Base-by-base conservation (phyloP, 2,329 filamentous ascomycete species). In the Pyrenophora seminiperda region DNA sequence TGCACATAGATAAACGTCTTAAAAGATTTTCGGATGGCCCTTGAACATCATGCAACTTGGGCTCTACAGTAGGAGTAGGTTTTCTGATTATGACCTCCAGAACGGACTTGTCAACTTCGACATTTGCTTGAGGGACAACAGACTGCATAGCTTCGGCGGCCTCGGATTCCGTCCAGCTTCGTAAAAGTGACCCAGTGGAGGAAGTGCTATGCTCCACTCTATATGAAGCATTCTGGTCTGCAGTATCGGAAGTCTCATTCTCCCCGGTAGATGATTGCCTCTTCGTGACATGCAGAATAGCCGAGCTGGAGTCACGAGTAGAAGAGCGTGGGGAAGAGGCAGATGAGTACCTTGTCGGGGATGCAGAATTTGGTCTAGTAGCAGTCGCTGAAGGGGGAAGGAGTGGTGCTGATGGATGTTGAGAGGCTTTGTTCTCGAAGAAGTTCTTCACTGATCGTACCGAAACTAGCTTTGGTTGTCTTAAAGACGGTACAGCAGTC, bases 341-440 rank as follows among this genome's bases (percentile, higher is more conserved):
- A 37, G 14, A 20, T 9, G 37, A n/a, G 37, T 27, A 32, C 3
- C 15, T 50, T 27, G 44, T 52, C 5, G 19, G 20, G 38, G 33
- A 33, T 15, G 36, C 29, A 17, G 39, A 45, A 30, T 46, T 58
- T 36, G 47, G 13, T 19, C 47, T 51, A 20, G 39, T 33, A 31
- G 40, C 32, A 33, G 48, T 10, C 37, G 18, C 19, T 39, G 45
- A 10, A 58, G 58, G 53, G 20, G 58, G 59, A 22, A 54, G 36
- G 49, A 36, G 48, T 49, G 50, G 39, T 45, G 20, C 22, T 40
- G 52, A 48, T 54, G 29, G 20, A 39, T 38, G 31, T 38, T 63
- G 54, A 4, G 55, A 56, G 14, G 56, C 54, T 56, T 63, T 70
- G 24, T 38, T 62, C 33, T 71, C 67, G 45, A 68, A 71, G 44